Base-by-base conservation (phyloP, 805 yeast genomes). In the Gaillardinia entomophila region DNA sequence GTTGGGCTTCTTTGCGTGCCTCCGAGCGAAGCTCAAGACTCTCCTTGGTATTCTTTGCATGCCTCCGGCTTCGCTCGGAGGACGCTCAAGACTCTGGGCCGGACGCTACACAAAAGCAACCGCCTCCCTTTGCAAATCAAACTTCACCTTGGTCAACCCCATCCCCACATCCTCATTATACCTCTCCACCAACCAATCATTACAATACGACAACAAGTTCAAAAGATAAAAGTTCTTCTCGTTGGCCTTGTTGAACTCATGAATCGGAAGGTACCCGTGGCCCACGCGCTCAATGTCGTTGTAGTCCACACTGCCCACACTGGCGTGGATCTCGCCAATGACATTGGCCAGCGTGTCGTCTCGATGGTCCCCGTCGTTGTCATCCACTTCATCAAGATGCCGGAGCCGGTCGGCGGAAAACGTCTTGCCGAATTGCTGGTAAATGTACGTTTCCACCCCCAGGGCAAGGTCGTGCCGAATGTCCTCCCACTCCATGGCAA, bases 401-500 rank as follows among this genome's bases (percentile, higher is more conserved):
- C 10, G 6, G 6, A 19, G 22, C 6, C 22, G 22, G 30, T 28
- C 36, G 12, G 28, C 23, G 10, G 34, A 24, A 12, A 45, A 31
- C 12, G 26, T 20, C 31, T 53, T 55, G 4, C 70, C 70, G 32
- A 51, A 49, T 32, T 54, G 57, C 35, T 49, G 55, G 41, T 63
- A 62, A 22, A 60, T 28, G 34, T 52, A 51, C n/a, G 48, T 43
- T 40, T 66, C 71, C 16, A 63, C 44, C 7, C 68, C 68, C 33
- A 51, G 47, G 8, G 52, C 35, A 24, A 64, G 41, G 30, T 66
- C 71, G 35, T 55, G 49, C 19, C 70, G 41, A 24, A 65, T 55
- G 33, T 59, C 66, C 33, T 66, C 69, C 69, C 69, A 66, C 45
- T 62, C 70, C 43, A 66, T 60, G 2, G 58, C 66, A 16, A 63